phyloP scores from a whole-genome alignment of 2,329 filamentous ascomycete genomes.

The Talaromyces rugulosus region DNA sequence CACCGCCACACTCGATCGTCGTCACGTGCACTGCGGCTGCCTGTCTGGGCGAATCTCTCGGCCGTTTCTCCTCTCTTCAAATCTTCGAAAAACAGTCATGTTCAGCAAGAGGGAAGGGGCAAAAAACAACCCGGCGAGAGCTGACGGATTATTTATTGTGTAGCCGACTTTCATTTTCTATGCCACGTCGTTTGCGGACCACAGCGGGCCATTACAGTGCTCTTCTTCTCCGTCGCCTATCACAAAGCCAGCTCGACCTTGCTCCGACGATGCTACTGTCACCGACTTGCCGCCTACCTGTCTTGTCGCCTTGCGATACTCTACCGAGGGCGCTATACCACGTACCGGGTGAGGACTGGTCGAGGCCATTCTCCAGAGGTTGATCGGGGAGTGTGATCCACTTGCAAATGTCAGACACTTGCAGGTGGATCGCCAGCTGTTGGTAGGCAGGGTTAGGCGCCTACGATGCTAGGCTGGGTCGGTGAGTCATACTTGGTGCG shows the following conservation, averaged over 20 bases:
- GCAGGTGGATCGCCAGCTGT: not conserved
- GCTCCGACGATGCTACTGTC: not conserved
- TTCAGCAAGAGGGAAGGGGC: not conserved
- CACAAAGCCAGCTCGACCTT: not conserved
- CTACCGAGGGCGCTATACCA: not conserved
- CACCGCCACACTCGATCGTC: slow-evolving; percentile 3
- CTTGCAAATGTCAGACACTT: too few species aligned
- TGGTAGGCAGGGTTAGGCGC: not conserved
- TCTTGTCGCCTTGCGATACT: not conserved
- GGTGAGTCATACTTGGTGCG: not conserved
- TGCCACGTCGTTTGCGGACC: slow-evolving; percentile 10
- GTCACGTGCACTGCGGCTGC: slow-evolving; percentile 7
- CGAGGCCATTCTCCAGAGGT: not conserved
- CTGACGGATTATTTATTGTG: not conserved
- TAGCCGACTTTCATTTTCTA: not conserved
- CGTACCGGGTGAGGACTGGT: not conserved
- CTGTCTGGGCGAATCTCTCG: not conserved
- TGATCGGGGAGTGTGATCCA: too few species aligned
- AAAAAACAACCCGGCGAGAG: not conserved
- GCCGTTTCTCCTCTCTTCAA: not conserved
- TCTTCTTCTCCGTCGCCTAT: not conserved
- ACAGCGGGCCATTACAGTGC: slow-evolving; percentile 7
- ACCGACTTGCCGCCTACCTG: not conserved
- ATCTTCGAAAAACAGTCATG: not conserved
- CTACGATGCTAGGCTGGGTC: not conserved